Evolutionary conservation across 2,329 filamentous ascomycete genomes (phyloP).

Genomic region (Ceratocystis destructans): DNA sequence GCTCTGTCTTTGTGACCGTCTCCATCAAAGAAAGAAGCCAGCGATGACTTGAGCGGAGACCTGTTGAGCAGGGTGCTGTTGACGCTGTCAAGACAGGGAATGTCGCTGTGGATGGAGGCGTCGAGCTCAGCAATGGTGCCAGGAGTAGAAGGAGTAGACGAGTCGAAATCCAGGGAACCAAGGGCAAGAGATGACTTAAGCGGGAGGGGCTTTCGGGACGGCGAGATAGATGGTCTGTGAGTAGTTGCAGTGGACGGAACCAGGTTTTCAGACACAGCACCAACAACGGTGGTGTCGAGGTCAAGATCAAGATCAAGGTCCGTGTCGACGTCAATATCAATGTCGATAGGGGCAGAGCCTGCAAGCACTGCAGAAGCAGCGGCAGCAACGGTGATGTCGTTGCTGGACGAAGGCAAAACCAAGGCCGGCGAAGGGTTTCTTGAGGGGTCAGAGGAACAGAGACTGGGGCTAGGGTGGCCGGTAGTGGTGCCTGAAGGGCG

Average conservation of each 20-base stretch:
- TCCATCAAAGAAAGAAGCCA: constrained; percentile 46
- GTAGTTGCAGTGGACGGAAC: constrained; percentile 28
- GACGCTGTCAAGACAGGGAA: constrained; percentile 3
- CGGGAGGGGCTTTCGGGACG: constrained; percentile 34
- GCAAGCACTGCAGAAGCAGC: constrained; percentile 13
- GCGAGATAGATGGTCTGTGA: neutral
- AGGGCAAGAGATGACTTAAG: constrained; percentile 25
- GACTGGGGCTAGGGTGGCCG: constrained; percentile 26
- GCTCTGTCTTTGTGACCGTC: constrained; percentile 43
- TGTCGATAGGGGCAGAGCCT: neutral
- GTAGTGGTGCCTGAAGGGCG: constrained; percentile 28
- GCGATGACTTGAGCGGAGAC: constrained; percentile 39
- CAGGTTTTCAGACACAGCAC: constrained; percentile 21
- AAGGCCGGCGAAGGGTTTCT: constrained; percentile 28
- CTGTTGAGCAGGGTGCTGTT: constrained; percentile 22
- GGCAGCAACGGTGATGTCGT: constrained; percentile 13
- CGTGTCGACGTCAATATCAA: neutral
- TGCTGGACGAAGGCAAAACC: constrained; percentile 31
- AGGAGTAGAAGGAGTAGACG: constrained; percentile 45
- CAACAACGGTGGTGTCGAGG: constrained; percentile 36
- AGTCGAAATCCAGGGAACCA: constrained; percentile 36
- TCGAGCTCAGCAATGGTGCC: constrained; percentile 42
- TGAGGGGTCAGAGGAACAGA: constrained; percentile 25
- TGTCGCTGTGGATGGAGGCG: constrained; percentile 42
- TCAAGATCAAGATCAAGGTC: constrained; percentile 24